Evolutionary conservation across 345 rosid species (phyloP).

Genomic region (Brassica juncea): DNA sequence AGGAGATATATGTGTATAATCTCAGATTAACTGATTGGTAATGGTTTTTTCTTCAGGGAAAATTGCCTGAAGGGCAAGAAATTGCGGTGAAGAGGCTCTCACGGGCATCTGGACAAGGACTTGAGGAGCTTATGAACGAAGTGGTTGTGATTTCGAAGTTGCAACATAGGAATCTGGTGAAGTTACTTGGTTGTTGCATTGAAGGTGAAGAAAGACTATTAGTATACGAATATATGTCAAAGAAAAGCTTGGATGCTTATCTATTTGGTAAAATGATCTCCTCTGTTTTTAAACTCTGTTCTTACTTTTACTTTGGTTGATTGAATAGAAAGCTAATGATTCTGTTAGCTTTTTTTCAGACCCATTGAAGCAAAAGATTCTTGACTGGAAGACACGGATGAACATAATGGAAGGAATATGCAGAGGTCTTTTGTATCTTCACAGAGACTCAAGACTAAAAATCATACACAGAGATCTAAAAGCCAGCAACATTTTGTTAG

Average conservation of each 20-base stretch:
- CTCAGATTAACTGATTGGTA: neutral
- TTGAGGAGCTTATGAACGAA: constrained; percentile 58
- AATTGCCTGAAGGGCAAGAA: constrained; percentile 43
- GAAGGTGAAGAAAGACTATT: constrained; percentile 57
- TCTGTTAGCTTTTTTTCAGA: constrained; percentile 25
- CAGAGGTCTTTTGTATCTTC: constrained; percentile 53
- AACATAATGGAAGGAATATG: constrained; percentile 52
- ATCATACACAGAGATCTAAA: constrained; percentile 58
- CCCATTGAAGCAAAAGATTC: constrained; percentile 21
- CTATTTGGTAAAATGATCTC: constrained; percentile 42
- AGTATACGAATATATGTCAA: constrained; percentile 56
- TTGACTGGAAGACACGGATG: constrained; percentile 47
- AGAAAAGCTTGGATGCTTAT: constrained; percentile 46
- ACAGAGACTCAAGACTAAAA: constrained; percentile 52
- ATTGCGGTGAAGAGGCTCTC: constrained; percentile 67
- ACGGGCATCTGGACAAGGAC: constrained; percentile 59
- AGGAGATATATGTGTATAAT: constrained; percentile 8
- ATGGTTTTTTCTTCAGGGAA: constrained; percentile 44
- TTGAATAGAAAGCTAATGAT: neutral
- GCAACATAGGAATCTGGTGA: constrained; percentile 68
- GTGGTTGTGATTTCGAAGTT: constrained; percentile 57
- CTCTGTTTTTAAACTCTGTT: constrained; percentile 9
- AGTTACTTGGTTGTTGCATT: constrained; percentile 58
- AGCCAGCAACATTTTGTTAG: constrained; percentile 53
- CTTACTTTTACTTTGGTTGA: neutral